Evolutionary conservation across 1,139 yeast species (phyloP).

Genomic region (Protomyces pachydermus): DNA sequence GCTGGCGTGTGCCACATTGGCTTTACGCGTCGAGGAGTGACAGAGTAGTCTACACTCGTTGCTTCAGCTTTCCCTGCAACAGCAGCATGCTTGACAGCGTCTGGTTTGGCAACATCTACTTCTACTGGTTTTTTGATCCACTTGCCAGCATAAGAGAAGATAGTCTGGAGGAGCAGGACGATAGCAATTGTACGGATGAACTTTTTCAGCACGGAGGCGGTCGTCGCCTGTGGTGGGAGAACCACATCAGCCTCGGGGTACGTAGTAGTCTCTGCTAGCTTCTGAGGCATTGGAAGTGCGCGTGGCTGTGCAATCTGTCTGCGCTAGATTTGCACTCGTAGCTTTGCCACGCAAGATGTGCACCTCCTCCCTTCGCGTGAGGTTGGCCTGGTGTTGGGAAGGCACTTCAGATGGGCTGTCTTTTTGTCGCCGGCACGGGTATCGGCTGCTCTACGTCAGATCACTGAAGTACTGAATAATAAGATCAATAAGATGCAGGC

Average conservation of each 20-base stretch:
- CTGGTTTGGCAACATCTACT: constrained; percentile 16
- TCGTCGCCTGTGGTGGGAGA: background rate
- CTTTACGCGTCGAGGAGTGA: constrained; percentile 7
- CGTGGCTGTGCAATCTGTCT: too few relatives aligned
- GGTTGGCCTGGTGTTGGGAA: too few relatives aligned
- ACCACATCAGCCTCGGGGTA: constrained; percentile 6
- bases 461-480: too few relatives aligned
- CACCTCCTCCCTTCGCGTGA: too few relatives aligned
- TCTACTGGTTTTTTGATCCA: constrained; percentile 18
- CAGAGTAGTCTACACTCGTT: constrained; percentile 16
- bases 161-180: constrained; percentile 4
- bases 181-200: constrained; percentile 14
- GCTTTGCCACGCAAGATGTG: too few relatives aligned
- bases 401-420: too few relatives aligned
- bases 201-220: constrained; percentile 2
- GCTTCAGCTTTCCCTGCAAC: constrained; percentile 7
- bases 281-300: background rate
- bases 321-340: too few relatives aligned
- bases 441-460: too few relatives aligned
- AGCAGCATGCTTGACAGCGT: constrained; percentile 12
- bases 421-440: too few relatives aligned
- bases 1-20: constrained; percentile 21
- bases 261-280: constrained; percentile 1
- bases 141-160: constrained; percentile 6
- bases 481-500: too few relatives aligned